Base-by-base conservation (phyloP, 306 rosid species). In the Urtica urens region DNA sequence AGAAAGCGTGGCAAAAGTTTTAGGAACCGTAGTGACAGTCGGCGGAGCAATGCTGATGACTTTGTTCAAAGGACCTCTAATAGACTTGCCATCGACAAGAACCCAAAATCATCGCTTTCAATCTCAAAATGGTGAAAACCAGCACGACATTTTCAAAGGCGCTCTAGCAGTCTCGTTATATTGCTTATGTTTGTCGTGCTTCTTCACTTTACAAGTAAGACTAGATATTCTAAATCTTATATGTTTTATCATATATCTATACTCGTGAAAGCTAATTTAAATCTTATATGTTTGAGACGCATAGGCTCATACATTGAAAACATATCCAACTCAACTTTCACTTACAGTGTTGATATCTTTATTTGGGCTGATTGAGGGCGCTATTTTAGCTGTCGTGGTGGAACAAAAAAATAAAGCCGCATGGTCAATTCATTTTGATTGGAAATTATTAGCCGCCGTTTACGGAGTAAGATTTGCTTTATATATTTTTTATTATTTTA, bases 291-390 rank as follows among this genome's bases (percentile, higher is more conserved):
- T n/a, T n/a, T n/a, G n/a, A n/a, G n/a, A n/a, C n/a, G n/a, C n/a
- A n/a, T n/a, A n/a, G n/a, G n/a, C n/a, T n/a, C 43, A 55, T 26
- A 69, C 67, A 1, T 10, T 73, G 47, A 63, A 62, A 38, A 53
- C 77, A 14, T 69, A 66, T 49, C 84, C 74, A 3, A 65, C 61
- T 10, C 56, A 44, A 23, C 72, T 78, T 37, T 78, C 77, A 16
- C 54, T 73, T 31, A 38, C 72, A 24, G 58, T 62, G 42, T 37
- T 37, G 66, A 78, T 48, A 70, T 67, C 75, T 64, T 49, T 63
- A 22, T 51, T 61, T 14, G 72, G 73, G 15, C 24, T 67, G 31
- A 20, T 67, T 43, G 68, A 70, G 61, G 70, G 56, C 11, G n/a
- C 54, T 2, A 29, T 67, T 13, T 15, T 60, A 15, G 69, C 78